Evolutionary conservation across 805 yeast species (phyloP).

Genomic region (Cyberlindnera misumaiensis): DNA sequence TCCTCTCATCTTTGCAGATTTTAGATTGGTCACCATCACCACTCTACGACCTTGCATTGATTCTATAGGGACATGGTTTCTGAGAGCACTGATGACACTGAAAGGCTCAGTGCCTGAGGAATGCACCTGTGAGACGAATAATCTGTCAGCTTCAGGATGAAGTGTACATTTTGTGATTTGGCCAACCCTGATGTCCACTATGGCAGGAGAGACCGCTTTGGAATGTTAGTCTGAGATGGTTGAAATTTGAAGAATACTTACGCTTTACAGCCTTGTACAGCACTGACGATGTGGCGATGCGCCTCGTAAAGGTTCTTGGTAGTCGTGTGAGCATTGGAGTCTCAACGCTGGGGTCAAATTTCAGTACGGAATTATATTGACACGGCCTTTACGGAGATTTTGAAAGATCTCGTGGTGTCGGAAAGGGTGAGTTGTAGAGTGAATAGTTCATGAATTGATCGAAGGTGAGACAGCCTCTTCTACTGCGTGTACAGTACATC

Average conservation of each 20-base stretch:
- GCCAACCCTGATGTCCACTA: constrained; percentile 40
- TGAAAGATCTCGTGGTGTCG: no score
- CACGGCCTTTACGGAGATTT: no score
- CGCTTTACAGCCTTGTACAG: constrained; percentile 5
- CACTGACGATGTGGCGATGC: not conserved
- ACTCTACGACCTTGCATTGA: constrained; percentile 35
- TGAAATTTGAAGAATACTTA: not conserved
- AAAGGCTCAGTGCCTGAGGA: constrained; percentile 2
- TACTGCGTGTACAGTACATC: no score
- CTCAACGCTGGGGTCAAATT: not conserved
- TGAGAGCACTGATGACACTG: constrained; percentile 58
- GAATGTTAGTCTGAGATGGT: not conserved
- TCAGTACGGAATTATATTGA: no score
- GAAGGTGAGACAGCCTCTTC: no score
- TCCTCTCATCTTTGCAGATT: constrained; percentile 59
- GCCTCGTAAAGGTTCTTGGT: constrained; percentile 1
- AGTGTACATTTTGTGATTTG: constrained; percentile 34
- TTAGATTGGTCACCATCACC: constrained; percentile 51
- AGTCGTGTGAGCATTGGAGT: constrained; percentile 3
- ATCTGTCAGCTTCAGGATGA: constrained; percentile 53
- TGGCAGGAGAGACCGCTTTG: constrained; percentile 12
- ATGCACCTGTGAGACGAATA: constrained; percentile 47
- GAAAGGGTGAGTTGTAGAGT: no score
- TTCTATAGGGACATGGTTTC: constrained; percentile 33
- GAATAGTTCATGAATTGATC: no score